These are phyloP conservation scores for Arthroderma uncinatum DNA, from an alignment of 2,329 filamentous ascomycete species.

Conservation along the genomic window DNA sequence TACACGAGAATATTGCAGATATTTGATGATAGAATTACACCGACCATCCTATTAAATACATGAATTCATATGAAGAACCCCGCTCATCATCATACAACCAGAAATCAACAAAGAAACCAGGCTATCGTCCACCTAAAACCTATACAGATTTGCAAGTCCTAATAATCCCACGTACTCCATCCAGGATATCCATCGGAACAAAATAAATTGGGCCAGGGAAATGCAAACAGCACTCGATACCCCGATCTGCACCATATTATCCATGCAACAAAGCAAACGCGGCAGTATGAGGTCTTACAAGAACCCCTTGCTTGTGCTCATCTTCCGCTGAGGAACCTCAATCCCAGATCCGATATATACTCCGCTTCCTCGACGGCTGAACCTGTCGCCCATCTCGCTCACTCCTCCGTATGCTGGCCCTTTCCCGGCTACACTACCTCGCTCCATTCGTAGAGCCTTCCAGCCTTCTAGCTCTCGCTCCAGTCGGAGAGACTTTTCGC, in stretches of 20 bases:
- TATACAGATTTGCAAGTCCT: background rate
- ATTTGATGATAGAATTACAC: background rate
- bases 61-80: background rate
- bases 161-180: background rate
- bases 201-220: background rate
- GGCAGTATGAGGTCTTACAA: slow-evolving; percentile 36
- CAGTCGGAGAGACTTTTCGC: slow-evolving; percentile 66
- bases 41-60: background rate
- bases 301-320: slow-evolving; percentile 69
- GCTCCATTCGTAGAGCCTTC: slow-evolving; percentile 61
- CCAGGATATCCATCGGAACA: background rate
- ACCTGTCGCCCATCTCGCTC: slow-evolving; percentile 26
- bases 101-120: background rate
- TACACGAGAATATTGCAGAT: background rate
- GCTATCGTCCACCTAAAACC: background rate
- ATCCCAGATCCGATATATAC: slow-evolving; percentile 31
- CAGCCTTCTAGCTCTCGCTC: slow-evolving; percentile 79
- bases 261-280: background rate
- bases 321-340: slow-evolving; percentile 54
- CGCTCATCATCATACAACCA: background rate
- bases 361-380: slow-evolving; percentile 31
- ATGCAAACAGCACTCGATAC: background rate
- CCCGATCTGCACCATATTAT: background rate
- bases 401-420: slow-evolving; percentile 23
- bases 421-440: slow-evolving; percentile 28